Conservation (phyloP, 202 grass and related monocot genomes). For the Saccharum hybrid region DNA sequence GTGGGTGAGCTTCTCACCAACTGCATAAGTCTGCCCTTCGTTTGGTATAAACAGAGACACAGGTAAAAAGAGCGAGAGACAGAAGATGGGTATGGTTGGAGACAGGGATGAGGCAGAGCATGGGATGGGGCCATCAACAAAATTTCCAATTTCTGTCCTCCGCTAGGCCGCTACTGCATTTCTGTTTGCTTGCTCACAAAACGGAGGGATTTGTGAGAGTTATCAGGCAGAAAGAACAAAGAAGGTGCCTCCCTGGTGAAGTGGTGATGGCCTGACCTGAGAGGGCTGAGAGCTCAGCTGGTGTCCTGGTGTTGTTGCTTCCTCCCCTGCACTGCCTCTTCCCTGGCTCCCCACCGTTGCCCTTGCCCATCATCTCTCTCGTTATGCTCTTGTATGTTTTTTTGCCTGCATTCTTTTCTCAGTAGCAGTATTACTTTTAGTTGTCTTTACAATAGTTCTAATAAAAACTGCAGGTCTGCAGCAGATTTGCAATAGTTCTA, state of each 20-base stretch:
- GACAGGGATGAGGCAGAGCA: conserved; percentile 70
- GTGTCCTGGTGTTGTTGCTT: conserved; percentile 55
- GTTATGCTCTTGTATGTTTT: background rate
- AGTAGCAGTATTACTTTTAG: background rate
- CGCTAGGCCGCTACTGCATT: background rate
- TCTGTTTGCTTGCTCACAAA: background rate
- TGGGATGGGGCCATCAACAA: conserved; percentile 70
- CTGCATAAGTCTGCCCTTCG: too few species aligned
- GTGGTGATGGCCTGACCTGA: background rate
- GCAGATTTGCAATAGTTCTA: background rate
- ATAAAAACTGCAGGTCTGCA: background rate
- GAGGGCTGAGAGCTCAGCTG: background rate
- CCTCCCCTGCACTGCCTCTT: conserved; percentile 94
- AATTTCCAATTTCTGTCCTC: too few species aligned
- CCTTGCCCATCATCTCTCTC: background rate
- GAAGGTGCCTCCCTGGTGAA: too few species aligned
- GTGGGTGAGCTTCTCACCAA: too few species aligned
- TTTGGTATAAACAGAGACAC: background rate
- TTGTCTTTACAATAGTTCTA: background rate
- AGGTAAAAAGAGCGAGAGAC: background rate
- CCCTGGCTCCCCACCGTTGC: conserved; percentile 58
- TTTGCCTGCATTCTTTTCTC: background rate
- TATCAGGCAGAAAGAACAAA: background rate
- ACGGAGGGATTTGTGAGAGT: background rate
- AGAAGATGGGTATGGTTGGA: conserved; percentile 27